Evolutionary conservation across 441 rosid genomes (phyloP), one percentile per base, ranked within the genome.

Genomic region (Melastoma candidum): DNA sequence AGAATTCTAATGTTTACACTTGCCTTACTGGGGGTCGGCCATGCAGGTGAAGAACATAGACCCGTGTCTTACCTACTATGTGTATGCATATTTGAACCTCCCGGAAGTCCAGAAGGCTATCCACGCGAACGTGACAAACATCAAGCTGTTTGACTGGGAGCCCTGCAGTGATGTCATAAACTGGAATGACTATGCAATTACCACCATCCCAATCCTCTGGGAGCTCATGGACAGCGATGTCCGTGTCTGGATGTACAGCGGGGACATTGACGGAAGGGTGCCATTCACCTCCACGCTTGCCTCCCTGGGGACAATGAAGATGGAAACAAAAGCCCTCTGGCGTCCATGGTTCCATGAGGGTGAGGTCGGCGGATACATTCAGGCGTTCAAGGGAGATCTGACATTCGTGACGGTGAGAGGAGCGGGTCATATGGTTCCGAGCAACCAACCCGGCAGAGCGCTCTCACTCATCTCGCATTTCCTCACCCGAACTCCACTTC

Each of bases 351-450:
- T 54, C 56, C 22, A 51, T 1, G 56, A 49, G 11, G 74, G 60
- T n/a, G 65, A 69, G 77, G 74, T 69, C 60, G 50, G 17, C 17
- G 45, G 11, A 41, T 13, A 6, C 3, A 13, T n/a, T 36, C 1
- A 17, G 13, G 17, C 1, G 12, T n/a, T 3, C 13, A 26, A 2
- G 4, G 43, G 48, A n/a, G 47, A 65, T 49, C 43, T 68, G 13
- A 68, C 70, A 44, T 64, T 68, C 48, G 70, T 65, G 49, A 65
- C 73, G 0, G 63, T 64, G 24, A 61, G 76, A 54, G 73, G 68
- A 0, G 48, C 73, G 3, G 68, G 68, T 10, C 76, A 64, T 41
- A 47, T 48, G 44, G 63, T 68, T 48, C 70, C 72, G 0, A 64
- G 67, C 45, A 68, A 67, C 49, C 75, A 63, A 41, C 63, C 69